These are phyloP conservation scores for Exophiala oligosperma DNA, from an alignment of 2,329 filamentous ascomycete species.

Conservation along the genomic window DNA sequence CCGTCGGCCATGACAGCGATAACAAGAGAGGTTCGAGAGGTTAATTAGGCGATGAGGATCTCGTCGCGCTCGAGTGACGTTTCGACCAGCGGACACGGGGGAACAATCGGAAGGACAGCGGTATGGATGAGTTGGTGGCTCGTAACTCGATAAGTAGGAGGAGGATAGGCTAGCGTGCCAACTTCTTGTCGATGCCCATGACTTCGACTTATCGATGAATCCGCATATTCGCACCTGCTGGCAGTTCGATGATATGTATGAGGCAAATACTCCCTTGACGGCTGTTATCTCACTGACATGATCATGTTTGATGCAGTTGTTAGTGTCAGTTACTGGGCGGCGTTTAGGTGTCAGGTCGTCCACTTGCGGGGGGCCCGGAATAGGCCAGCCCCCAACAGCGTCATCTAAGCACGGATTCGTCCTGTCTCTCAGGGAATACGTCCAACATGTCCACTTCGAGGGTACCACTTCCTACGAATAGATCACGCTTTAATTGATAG, in stretches of 20 bases:
- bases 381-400: neutral
- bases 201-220: neutral
- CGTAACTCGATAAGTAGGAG: neutral
- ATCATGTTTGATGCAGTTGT: conserved; percentile 12
- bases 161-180: conserved; percentile 5
- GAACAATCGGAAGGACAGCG: conserved; percentile 2
- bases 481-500: too few species aligned
- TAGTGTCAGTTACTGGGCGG: conserved; percentile 10
- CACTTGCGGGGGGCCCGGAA: conserved; percentile 16
- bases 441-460: neutral
- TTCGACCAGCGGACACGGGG: conserved; percentile 14
- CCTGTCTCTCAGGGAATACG: neutral
- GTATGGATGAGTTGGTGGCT: neutral
- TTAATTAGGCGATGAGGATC: neutral
- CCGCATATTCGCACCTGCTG: too few species aligned
- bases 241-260: too few species aligned
- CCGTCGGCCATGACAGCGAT: conserved; percentile 19
- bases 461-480: too few species aligned
- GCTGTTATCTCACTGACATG: conserved; percentile 19
- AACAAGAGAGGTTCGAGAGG: neutral
- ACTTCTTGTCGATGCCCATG: neutral
- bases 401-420: neutral
- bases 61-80: neutral
- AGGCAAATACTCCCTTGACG: neutral
- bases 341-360: conserved; percentile 14